Conservation (phyloP, 1,284 basidiomycete species). For the Gymnopus androsaceus region DNA sequence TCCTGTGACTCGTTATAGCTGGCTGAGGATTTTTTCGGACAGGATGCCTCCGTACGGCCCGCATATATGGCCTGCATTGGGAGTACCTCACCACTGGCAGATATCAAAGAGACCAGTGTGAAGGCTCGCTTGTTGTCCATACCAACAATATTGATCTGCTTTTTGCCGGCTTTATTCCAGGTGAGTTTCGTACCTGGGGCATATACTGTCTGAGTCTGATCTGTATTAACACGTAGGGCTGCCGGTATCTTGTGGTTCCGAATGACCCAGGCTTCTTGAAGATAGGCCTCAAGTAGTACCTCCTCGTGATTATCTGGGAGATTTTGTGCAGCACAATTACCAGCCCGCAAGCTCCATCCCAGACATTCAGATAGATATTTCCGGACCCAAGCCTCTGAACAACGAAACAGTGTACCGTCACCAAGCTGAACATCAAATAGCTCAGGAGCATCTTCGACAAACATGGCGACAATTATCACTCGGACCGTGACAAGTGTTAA, state of each 20-base stretch:
- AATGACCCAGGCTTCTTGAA: neutral
- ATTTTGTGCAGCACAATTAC: constrained; percentile 1
- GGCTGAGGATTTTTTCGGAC: neutral
- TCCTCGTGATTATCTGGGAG: neutral
- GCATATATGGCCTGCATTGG: neutral
- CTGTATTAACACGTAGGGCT: neutral
- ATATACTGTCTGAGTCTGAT: constrained; percentile 4
- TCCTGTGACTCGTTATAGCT: neutral
- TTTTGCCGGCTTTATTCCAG: neutral
- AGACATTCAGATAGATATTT: neutral
- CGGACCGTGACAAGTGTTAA: neutral
- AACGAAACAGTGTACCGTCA: constrained; percentile 8
- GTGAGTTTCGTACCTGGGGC: neutral
- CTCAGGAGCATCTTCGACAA: neutral
- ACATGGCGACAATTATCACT: neutral
- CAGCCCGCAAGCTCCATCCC: neutral
- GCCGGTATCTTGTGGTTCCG: neutral
- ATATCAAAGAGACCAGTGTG: constrained; percentile 4
- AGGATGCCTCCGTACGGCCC: neutral
- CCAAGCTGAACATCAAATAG: too few relatives aligned
- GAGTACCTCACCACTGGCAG: constrained; percentile 1
- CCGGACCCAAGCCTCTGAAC: neutral
- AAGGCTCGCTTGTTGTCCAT: constrained; percentile 7
- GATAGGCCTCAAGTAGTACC: neutral
- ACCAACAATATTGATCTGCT: neutral